phyloP scores from a whole-genome alignment of 2,329 filamentous ascomycete species.

The Balansia obtecta region DNA sequence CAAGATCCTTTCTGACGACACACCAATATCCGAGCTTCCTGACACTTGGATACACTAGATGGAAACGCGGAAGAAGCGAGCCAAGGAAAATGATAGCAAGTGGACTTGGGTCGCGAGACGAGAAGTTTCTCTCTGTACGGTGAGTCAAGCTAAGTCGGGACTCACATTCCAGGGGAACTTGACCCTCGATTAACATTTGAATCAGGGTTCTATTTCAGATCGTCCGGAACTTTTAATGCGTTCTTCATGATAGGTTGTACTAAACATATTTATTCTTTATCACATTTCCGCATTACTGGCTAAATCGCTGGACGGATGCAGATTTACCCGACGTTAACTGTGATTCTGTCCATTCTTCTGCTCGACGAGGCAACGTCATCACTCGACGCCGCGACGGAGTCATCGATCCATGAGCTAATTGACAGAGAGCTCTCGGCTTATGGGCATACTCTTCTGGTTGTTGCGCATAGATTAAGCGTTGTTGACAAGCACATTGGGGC shows the following conservation, averaged over 20 bases:
- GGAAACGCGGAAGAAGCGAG: background rate
- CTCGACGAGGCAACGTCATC: slow-evolving; percentile 21
- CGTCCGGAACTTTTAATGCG: background rate
- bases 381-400: slow-evolving; percentile 21
- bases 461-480: slow-evolving; percentile 21
- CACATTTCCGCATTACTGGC: slow-evolving; percentile 24
- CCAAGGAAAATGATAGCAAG: background rate
- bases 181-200: background rate
- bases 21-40: background rate
- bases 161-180: background rate
- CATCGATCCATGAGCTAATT: slow-evolving; percentile 18
- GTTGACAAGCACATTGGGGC: slow-evolving; percentile 10
- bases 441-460: slow-evolving; percentile 23
- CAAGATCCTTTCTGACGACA: background rate
- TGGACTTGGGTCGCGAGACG: background rate
- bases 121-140: background rate
- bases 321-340: too few species aligned
- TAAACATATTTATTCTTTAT: slow-evolving; percentile 19
- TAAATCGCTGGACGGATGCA: slow-evolving; percentile 26
- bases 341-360: too few species aligned
- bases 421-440: slow-evolving; percentile 12
- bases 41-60: background rate
- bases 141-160: background rate
- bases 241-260: slow-evolving; percentile 6
- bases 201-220: background rate